Base-by-base conservation (phyloP, 1,284 basidiomycete genomes). In the Cryptococcus sp. region DNA sequence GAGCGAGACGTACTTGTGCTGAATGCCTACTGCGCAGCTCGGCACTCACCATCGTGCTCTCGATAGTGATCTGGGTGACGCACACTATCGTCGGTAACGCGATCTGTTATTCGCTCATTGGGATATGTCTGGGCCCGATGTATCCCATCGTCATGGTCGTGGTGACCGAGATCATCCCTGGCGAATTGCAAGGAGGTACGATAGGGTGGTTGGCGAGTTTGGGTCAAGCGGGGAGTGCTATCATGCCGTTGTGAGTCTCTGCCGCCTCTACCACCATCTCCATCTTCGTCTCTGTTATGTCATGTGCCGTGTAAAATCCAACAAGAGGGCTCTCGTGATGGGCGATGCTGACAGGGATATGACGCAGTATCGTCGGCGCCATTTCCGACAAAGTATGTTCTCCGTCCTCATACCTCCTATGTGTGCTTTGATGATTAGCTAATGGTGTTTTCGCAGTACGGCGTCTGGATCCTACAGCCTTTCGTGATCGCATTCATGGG, bases 211-310 rank as follows among this genome's bases (percentile, higher is more conserved):
- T 72, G 16, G 76, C 75, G 16, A 84, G 84, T 16, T 78, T 88
- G 49, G 87, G 88, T 0, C 85, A 86, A 65, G 83, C 86, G 2
- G 87, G 87, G 11, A 84, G 83, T 48, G 87, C 87, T 0, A 72
- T 86, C 5, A 72, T 89, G 47, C 87, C 88, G 0, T 88, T 88
- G 70, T 71, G 56, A 63, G 68, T 63, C 27, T 10, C 10, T 4
- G 5, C 10, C 27, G 5, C 10, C 27, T 4, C 4, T 30, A 10
- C 10, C 27, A 5, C 27, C 27, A 30, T 30, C 27, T 30, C 27
- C 27, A 10, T 30, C 27, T 30, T 10, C 10, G 27, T 30, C n/a
- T n/a, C n/a, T n/a, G n/a, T n/a, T n/a, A n/a, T n/a, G n/a, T n/a
- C n/a, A n/a, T n/a, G 27, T 30, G 27, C 27, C 10, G 27, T 30